These are phyloP conservation scores for Friedmanniomyces endolithicus DNA, from an alignment of 495 filamentous ascomycete genomes.

Conservation along the genomic window DNA sequence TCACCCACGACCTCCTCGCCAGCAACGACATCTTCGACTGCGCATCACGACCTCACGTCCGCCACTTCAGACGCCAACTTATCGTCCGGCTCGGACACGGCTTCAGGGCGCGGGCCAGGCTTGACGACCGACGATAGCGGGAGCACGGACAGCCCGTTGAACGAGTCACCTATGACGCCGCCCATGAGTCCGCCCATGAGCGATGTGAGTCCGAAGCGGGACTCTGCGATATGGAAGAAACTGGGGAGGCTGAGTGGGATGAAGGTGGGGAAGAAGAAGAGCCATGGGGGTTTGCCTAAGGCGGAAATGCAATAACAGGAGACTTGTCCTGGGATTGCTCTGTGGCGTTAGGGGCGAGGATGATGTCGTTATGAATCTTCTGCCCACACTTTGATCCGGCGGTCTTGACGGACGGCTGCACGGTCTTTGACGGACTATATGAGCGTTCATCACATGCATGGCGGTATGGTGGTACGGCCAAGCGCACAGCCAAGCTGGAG, in stretches of 20 bases:
- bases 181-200: constrained; percentile 30
- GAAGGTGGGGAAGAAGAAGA: constrained; percentile 19
- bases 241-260: constrained; percentile 18
- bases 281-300: constrained; percentile 12
- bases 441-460: no score
- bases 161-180: constrained; percentile 27
- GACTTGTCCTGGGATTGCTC: not conserved
- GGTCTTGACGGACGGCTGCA: no score
- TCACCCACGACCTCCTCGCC: constrained; percentile 11
- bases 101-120: constrained; percentile 20
- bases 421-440: no score
- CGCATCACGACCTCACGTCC: constrained; percentile 1
- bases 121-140: constrained; percentile 29
- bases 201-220: constrained; percentile 22
- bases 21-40: not conserved
- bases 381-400: not conserved
- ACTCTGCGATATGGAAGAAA: constrained; percentile 21
- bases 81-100: not conserved
- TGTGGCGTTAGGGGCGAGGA: not conserved
- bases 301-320: constrained; percentile 13
- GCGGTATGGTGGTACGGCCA: no score
- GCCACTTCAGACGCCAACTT: constrained; percentile 4
- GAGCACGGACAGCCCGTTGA: constrained; percentile 22
- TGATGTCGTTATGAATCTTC: not conserved
- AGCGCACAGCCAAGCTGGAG: no score